Conservation (phyloP, 2,329 filamentous ascomycete genomes). For the Verticillium klebahnii region DNA sequence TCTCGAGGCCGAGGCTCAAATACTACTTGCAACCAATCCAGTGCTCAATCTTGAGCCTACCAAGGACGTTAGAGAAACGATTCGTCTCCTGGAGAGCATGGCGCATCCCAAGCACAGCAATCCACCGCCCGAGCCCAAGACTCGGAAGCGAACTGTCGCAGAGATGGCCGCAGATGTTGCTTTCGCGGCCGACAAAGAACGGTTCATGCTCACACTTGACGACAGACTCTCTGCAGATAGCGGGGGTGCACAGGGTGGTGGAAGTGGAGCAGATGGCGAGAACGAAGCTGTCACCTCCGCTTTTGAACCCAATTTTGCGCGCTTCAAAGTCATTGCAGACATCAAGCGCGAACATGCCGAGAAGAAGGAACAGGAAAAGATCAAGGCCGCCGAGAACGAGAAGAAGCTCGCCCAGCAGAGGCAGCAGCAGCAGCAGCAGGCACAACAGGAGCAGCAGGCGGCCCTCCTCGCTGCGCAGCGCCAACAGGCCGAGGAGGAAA, state of each 20-base stretch:
- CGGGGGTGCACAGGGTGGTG: constrained; percentile 51
- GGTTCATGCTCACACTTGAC: constrained; percentile 89
- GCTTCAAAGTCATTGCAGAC: constrained; percentile 85
- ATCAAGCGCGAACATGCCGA: constrained; percentile 77
- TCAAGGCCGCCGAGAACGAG: constrained; percentile 58
- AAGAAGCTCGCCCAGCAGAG: constrained; percentile 44
- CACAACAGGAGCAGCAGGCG: constrained; percentile 40
- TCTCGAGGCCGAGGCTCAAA: constrained; percentile 69
- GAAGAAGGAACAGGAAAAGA: constrained; percentile 71
- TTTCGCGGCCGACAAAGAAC: constrained; percentile 79
- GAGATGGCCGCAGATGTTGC: constrained; percentile 96
- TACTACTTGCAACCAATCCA: constrained; percentile 68
- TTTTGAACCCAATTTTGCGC: constrained; percentile 82
- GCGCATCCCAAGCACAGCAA: constrained; percentile 74
- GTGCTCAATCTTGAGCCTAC: constrained; percentile 76
- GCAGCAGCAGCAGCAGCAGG: constrained; percentile 37
- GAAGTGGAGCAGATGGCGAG: constrained; percentile 64
- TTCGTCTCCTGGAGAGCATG: constrained; percentile 66
- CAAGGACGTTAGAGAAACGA: constrained; percentile 61
- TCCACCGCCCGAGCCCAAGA: constrained; percentile 77
- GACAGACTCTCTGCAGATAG: constrained; percentile 66
- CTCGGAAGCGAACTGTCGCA: constrained; percentile 86
- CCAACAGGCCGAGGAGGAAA: constrained; percentile 39
- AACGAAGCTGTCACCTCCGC: constrained; percentile 65
- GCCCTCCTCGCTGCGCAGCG: constrained; percentile 38